Evolutionary conservation across 2,329 filamentous ascomycete species (phyloP).

Genomic region (Amylocarpus encephaloides): DNA sequence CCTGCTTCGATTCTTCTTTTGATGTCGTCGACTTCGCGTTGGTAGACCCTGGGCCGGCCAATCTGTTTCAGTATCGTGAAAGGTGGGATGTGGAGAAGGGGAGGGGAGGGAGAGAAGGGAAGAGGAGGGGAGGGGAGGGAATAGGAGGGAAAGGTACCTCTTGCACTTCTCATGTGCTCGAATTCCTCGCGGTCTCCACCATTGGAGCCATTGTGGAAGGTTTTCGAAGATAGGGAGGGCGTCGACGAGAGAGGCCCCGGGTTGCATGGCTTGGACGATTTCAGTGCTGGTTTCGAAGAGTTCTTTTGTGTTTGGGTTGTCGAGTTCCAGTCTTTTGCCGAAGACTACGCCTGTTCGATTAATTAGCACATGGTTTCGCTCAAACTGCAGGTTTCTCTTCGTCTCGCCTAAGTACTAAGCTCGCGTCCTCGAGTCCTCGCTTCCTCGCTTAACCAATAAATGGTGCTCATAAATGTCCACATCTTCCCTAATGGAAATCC

Average conservation of each 20-base stretch:
- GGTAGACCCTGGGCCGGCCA: constrained; percentile 18
- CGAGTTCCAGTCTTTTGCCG: constrained; percentile 20
- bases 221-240: constrained; percentile 29
- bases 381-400: too few species aligned
- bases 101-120: background rate
- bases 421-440: too few species aligned
- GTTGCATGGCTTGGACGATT: constrained; percentile 27
- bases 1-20: constrained; percentile 21
- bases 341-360: constrained; percentile 21
- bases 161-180: constrained; percentile 18
- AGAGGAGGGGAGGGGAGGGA: background rate
- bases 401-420: too few species aligned
- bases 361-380: too few species aligned
- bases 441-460: too few species aligned
- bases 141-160: background rate
- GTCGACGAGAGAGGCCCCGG: constrained; percentile 31
- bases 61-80: background rate
- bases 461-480: too few species aligned
- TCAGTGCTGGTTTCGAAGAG: constrained; percentile 20
- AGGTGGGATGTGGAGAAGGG: too few species aligned
- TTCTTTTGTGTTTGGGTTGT: constrained; percentile 17
- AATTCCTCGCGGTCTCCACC: constrained; percentile 27
- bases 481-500: too few species aligned
- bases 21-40: constrained; percentile 21
- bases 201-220: constrained; percentile 28